phyloP scores from a whole-genome alignment of 495 filamentous ascomycete species.

The Pseudoneurospora amorphoporcata region DNA sequence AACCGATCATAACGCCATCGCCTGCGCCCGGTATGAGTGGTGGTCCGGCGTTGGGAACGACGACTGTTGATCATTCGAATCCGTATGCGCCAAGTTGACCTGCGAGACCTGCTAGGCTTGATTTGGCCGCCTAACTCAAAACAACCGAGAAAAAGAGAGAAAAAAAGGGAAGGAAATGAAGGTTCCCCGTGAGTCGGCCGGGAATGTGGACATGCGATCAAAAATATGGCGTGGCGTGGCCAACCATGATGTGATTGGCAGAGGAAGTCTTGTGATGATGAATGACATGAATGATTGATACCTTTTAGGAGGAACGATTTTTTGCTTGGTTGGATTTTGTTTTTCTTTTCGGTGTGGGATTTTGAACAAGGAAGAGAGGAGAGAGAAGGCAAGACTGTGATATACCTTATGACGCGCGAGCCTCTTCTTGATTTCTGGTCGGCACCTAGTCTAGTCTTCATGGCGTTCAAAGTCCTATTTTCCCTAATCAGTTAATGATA shows the following conservation, averaged over 20 bases:
- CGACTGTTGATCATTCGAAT: neutral
- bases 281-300: neutral
- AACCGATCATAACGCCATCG: neutral
- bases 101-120: neutral
- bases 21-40: neutral
- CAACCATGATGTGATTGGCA: slow-evolving; percentile 1
- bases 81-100: neutral
- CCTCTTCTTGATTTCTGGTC: neutral
- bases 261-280: neutral
- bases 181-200: neutral
- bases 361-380: neutral
- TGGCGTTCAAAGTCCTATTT: neutral
- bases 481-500: neutral
- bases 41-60: neutral
- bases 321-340: neutral
- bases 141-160: neutral
- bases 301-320: neutral
- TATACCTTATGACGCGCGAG: neutral
- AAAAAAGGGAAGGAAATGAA: neutral
- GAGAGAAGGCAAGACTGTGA: neutral
- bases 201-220: neutral
- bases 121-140: neutral
- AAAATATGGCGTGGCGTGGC: neutral
- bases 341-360: neutral
- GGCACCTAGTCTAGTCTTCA: neutral